Base-by-base conservation (phyloP, 805 yeast species). In the Candida taoyuanica region DNA sequence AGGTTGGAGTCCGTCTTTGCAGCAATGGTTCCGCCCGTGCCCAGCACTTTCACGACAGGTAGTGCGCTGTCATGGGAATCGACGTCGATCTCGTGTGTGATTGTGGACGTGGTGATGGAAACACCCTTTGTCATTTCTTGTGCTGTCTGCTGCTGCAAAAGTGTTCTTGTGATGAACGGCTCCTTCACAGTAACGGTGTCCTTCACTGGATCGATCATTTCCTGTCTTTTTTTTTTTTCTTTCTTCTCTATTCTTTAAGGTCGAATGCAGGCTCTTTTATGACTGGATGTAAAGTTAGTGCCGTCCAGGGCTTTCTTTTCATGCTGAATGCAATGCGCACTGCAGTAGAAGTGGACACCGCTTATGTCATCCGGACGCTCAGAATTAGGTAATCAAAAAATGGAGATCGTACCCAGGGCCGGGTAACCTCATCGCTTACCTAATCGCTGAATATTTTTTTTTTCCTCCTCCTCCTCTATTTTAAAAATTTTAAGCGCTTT, bases 1-100 rank as follows among this genome's bases (percentile, higher is more conserved):
- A 72, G 60, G 6, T 70, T 59, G 13, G 64, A 53, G 6, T 63
- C 54, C 3, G 76, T 78, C 47, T 72, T 73, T 1, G 79, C 71
- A 1, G 80, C 80, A 43, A 75, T 75, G 8, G 81, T 75, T 23
- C 81, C 81, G 24, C 81, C 81, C 2, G 80, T 75, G 5, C 79
- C 81, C 15, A 74, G 55, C 23, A 75, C 71, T 46, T 74, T 75
- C 35, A 75, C 63, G 13, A 51, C 49, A 7, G 59, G 59, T 13
- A 54, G 42, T 2, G 47, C 28, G 13, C 20, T 11, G 39, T 52
- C 43, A 21, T 47, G 49, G 7, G 46, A 36, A 34, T 52, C 52
- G 18, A 54, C 46, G 29, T 54, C 59, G 32, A 54, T 54, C 30
- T 54, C 59, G 29, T 52, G 44, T 2, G 53, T 47, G 4, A 35